Evolutionary conservation across 805 yeast species (phyloP), one percentile per base, ranked within the genome.

Genomic region (Brettanomyces naardenensis): DNA sequence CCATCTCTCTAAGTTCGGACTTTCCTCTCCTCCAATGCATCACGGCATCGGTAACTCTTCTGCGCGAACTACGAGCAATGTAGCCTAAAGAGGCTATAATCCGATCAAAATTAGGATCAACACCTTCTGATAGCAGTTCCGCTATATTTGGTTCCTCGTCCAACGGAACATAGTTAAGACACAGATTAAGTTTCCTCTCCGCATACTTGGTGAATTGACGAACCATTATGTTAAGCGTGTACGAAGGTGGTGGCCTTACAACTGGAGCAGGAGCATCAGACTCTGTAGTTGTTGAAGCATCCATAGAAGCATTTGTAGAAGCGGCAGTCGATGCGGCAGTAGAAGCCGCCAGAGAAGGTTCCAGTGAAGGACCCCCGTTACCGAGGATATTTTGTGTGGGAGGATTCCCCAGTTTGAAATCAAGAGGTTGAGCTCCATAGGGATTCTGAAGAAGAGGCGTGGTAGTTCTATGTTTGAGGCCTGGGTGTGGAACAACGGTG

Each of bases 21-120:
- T 92, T 92, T 2, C 90, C 77, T 56, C 90, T 86, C 43, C 97
- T 72, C 99, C 99, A 92, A 55, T 85, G 89, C 97, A 92, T 89
- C 42, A 92, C 95, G 5, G 95, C 87, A 58, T 92, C 99, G 25
- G 94, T 88, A 1, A 92, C 96, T 0, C 96, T 95, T 53, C 87
- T 89, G 0, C 97, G 97, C 47, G 87, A 85, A 19, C 80, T 70
- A 40, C 87, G 71, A 1, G 98, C 94, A 28, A 92, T 85, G 55
- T 85, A 85, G 6, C 98, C 98, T 39, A 92, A 63, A 0, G 96
- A 83, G 13, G 77, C 76, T 17, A 94, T 75, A 37, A 88, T 84
- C 50, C 83, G 76, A 59, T 92, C 98, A 54, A 92, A 90, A 17
- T 73, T 75, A 0, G 83, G 79, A 52, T 92, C 97, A 1, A 75